phyloP scores from a whole-genome alignment of 768 basidiomycete species.

The Termitomyces titanicus region DNA sequence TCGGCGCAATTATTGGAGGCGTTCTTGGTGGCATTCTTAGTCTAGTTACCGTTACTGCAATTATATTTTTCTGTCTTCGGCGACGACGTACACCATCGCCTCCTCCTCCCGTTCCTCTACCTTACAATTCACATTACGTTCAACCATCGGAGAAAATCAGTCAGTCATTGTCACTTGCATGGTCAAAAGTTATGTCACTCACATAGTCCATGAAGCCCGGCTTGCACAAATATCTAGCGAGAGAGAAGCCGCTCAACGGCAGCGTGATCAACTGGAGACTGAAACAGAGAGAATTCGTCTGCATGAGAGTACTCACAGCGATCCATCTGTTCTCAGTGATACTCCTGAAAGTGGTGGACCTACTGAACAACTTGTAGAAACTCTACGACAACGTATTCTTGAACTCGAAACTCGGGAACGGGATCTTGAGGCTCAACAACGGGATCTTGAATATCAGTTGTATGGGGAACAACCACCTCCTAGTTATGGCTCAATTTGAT shows the following conservation, averaged over 20 bases:
- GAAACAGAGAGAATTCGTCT: not conserved
- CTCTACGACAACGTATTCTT: not conserved
- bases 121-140: not conserved
- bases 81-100: no score
- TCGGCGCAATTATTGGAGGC: slow-evolving; percentile 5
- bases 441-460: no score
- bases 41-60: not conserved
- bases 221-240: no score
- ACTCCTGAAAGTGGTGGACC: no score
- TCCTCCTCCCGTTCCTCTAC: not conserved
- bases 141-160: not conserved
- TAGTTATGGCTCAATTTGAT: no score
- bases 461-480: no score
- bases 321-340: not conserved
- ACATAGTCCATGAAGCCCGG: not conserved
- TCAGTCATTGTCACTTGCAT: not conserved
- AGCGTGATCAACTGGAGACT: not conserved
- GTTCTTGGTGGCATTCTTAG: not conserved
- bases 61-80: not conserved
- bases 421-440: not conserved
- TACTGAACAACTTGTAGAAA: no score
- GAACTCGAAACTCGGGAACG: not conserved
- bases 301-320: not conserved
- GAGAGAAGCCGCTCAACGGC: not conserved
- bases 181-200: not conserved